These are phyloP conservation scores for Leccinum pallidistipes DNA, from an alignment of 1,284 basidiomycete species.

Conservation along the genomic window DNA sequence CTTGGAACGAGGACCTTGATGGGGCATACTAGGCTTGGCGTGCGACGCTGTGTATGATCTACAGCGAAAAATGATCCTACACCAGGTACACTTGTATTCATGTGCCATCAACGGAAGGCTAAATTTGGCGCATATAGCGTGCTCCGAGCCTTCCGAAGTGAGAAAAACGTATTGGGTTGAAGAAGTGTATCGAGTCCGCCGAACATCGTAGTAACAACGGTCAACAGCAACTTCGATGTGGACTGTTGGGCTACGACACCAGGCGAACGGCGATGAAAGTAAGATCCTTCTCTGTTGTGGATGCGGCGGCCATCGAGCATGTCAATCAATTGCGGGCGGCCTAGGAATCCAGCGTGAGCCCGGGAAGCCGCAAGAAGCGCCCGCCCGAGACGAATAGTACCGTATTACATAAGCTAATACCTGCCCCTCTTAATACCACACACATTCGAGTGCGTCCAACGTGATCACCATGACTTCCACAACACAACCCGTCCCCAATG, in stretches of 20 bases:
- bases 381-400: neutral
- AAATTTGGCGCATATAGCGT: neutral
- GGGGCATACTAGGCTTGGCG: neutral
- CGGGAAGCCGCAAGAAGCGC: conserved; percentile 5
- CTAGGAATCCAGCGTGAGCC: neutral
- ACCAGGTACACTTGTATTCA: neutral
- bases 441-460: conserved; percentile 6
- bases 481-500: conserved; percentile 17
- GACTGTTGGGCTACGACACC: conserved; percentile 19
- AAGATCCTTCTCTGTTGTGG: no score
- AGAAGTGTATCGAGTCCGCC: neutral
- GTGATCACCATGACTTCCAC: conserved; percentile 21
- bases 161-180: neutral
- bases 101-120: neutral
- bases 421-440: conserved; percentile 15
- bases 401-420: conserved; percentile 17
- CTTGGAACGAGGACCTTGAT: no score
- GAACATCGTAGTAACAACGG: conserved; percentile 10
- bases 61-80: neutral
- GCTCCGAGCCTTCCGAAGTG: neutral
- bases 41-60: neutral
- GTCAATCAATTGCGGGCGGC: neutral
- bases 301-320: neutral
- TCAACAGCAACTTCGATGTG: conserved; percentile 10
- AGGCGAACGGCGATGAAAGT: neutral